Conservation (phyloP, 148 eudicot genomes). For the Fagopyrum homotropicum region DNA sequence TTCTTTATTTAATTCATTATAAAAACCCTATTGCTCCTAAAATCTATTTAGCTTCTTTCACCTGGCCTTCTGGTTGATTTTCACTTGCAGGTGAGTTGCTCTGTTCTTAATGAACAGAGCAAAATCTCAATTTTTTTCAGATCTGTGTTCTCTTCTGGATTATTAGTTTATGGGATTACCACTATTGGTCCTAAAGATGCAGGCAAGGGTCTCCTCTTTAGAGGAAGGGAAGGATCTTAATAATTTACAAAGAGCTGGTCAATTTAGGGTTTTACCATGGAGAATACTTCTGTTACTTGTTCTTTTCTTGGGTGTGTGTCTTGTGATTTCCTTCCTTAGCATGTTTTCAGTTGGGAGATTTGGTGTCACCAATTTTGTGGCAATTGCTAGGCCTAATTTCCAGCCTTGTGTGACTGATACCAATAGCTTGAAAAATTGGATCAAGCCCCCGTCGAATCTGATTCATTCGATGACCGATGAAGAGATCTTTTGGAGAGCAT, state of each 20-base stretch:
- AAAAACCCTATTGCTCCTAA: no score
- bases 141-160: background rate
- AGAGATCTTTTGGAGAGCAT: slow-evolving; percentile 78
- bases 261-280: slow-evolving; percentile 56
- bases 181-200: slow-evolving; percentile 18
- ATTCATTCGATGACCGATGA: slow-evolving; percentile 70
- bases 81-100: slow-evolving; percentile 8
- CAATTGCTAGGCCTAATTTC: slow-evolving; percentile 31
- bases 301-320: slow-evolving; percentile 48
- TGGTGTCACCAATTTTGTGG: slow-evolving; percentile 38
- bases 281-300: slow-evolving; percentile 43
- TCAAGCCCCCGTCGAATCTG: slow-evolving; percentile 63
- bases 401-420: slow-evolving; percentile 41
- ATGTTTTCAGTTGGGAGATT: slow-evolving; percentile 40
- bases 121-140: slow-evolving; percentile 4
- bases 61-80: background rate
- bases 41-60: background rate
- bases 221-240: slow-evolving; percentile 71
- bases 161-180: background rate
- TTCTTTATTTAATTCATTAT: no score
- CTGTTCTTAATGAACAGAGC: background rate
- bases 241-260: slow-evolving; percentile 32
- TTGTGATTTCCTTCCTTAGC: slow-evolving; percentile 49
- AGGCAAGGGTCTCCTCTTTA: slow-evolving; percentile 35
- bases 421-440: slow-evolving; percentile 42